Base-by-base conservation (phyloP, 2,329 filamentous ascomycete species). In the Parastagonospora nodorum region DNA sequence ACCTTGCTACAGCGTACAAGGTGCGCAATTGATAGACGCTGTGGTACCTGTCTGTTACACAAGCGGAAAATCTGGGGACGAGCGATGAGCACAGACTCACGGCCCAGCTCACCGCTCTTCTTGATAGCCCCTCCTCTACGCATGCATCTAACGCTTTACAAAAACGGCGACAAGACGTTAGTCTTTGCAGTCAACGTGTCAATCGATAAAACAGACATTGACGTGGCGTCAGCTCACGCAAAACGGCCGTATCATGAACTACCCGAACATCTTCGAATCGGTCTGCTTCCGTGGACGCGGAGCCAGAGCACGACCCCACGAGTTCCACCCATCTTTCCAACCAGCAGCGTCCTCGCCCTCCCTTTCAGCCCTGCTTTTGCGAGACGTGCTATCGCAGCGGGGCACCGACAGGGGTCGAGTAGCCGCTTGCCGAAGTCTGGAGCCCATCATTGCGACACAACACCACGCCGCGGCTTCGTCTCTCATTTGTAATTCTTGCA, bases 221-320 rank as follows among this genome's bases (percentile, higher is more conserved):
- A 33, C n/a, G 15, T 33, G 11, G 19, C 31, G 37, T 42, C 39
- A 16, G 36, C 45, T 35, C 14, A 16, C 36, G 10, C 33, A 35
- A 27, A 15, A 42, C 42, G 31, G 37, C 42, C 35, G 36, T 50
- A 50, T 53, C 32, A 53, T 58, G 45, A 42, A 40, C 4, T 24
- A 19, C 42, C 16, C 24, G 39, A 15, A 16, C 43, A 42, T 57
- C 55, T 61, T 70, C 61, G 60, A 69, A 62, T 67, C 64, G 61
- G 67, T 54, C 58, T 55, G 49, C 45, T 67, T 68, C 58, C 63
- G 48, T 53, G 50, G 51, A 57, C 50, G 56, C 60, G 57, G 35
- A 48, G 45, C 51, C 33, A 60, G 53, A 53, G 19, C 3, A 53
- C 50, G 51, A 53, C 50, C 61, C 51, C 55, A 55, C 59, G 45